Base-by-base conservation (phyloP, 2,329 filamentous ascomycete genomes). In the Fusarium floridanum region DNA sequence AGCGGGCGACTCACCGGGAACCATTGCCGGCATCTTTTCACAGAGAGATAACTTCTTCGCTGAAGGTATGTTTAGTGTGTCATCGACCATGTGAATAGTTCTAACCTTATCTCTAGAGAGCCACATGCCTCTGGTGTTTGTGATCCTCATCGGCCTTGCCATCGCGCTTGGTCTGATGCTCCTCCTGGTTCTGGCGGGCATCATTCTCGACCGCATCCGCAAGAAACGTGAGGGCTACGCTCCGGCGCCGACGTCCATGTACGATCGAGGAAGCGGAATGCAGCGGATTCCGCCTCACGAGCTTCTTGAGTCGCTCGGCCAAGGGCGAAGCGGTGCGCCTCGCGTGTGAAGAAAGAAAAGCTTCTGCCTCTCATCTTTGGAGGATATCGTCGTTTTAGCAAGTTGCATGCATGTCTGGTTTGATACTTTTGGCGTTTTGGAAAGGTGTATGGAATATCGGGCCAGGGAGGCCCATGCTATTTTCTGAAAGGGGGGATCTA, bases 21-120 rank as follows among this genome's bases (percentile, higher is more conserved):
- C 91, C 77, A 90, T 99, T 78, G 91, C 93, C 37, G 91, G 90
- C 75, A 88, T 98, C 71, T 97, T 99, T 82, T 93, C 95, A 12
- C 91, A 97, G 84, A 93, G 94, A 59, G 86, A 92, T 72, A 91
- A 93, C 80, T 94, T 94, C 80, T 97, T 98, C 84, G 88, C 88
- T 67, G 83, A 85, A 76, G 82, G 92, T 94, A 87, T 86, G 90
- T 88, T 50, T 65, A n/a, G 17, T 34, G 61, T 50, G 24, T 34
- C 17, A 5, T 39, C 27, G 27, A 37, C 1, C 9, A 37, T 34
- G 4, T 61, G 64, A 55, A 59, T 20, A 45, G 27, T 34, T 60
- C 70, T 80, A 65, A 80, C 67, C 12, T 43, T 50, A 11, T 56
- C 24, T 41, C 20, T 43, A 74, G 88, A 83, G 71, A 85, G 86